phyloP scores from a whole-genome alignment of 73 alveolate genomes.

The Uronychia setigera region DNA sequence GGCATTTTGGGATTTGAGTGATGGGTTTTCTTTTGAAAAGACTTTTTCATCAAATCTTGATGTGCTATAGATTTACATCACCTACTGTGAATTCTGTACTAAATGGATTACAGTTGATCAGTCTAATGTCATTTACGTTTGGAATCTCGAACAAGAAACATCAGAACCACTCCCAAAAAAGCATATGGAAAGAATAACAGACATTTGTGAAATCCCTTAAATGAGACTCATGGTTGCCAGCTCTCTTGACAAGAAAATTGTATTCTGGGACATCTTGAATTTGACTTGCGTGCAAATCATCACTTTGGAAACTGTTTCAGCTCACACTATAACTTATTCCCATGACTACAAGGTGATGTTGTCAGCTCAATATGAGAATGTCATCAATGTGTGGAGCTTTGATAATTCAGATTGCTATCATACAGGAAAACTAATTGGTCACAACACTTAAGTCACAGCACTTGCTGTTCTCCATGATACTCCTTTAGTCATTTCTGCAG shows the following conservation, averaged over 20 bases:
- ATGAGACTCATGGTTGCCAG: constrained; percentile 45
- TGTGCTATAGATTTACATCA: constrained; percentile 45
- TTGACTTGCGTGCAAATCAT: constrained; percentile 29
- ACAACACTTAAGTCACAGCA: constrained; percentile 62
- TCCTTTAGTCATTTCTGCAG: constrained; percentile 63
- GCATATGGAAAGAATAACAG: constrained; percentile 64
- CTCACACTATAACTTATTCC: constrained; percentile 56
- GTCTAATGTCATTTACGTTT: constrained; percentile 28
- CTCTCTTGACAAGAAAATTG: constrained; percentile 53
- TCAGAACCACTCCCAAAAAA: constrained; percentile 42
- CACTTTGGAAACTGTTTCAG: constrained; percentile 53
- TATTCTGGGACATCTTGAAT: constrained; percentile 54
- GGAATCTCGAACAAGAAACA: constrained; percentile 60
- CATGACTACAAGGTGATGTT: constrained; percentile 62
- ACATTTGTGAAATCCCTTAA: constrained; percentile 57
- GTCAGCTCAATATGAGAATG: constrained; percentile 63
- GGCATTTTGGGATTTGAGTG: constrained; percentile 63
- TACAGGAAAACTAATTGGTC: constrained; percentile 56
- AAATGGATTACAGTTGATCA: constrained; percentile 62
- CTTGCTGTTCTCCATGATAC: constrained; percentile 51
- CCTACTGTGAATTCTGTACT: constrained; percentile 56
- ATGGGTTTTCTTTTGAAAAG: constrained; percentile 58
- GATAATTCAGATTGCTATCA: constrained; percentile 55
- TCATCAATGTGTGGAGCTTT: constrained; percentile 57
- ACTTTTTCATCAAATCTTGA: constrained; percentile 50